These are phyloP conservation scores for Fusarium graminum DNA, from an alignment of 2,329 filamentous ascomycete species.

Conservation along the genomic window DNA sequence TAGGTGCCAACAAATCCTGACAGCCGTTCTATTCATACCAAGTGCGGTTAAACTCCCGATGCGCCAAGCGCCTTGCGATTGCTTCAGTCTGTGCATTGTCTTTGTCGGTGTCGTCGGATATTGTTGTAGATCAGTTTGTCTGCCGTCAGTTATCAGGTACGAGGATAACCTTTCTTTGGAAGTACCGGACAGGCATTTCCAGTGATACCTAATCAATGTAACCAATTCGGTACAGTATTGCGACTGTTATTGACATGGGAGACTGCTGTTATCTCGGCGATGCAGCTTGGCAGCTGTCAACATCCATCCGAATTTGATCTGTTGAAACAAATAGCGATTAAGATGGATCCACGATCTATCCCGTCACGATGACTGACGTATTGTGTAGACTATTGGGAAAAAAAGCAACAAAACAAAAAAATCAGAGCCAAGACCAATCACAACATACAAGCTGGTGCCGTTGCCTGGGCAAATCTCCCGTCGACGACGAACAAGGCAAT, in stretches of 20 bases:
- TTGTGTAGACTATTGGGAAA: constrained; percentile 16
- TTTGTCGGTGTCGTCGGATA: constrained; percentile 40
- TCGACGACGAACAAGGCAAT: constrained; percentile 25
- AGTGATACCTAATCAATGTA: constrained; percentile 1
- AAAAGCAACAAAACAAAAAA: constrained; percentile 11
- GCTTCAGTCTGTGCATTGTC: constrained; percentile 37
- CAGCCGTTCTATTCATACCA: constrained; percentile 25
- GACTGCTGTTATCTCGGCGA: constrained; percentile 12
- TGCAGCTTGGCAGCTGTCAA: constrained; percentile 6
- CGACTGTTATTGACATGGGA: constrained; percentile 13
- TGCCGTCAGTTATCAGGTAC: constrained; percentile 11
- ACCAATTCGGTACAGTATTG: constrained; percentile 14
- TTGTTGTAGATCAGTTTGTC: constrained; percentile 39
- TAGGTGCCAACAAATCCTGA: constrained; percentile 23
- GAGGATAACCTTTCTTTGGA: constrained; percentile 10
- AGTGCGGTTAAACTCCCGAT: constrained; percentile 42
- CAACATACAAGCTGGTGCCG: constrained; percentile 4
- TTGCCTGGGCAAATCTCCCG: constrained; percentile 34
- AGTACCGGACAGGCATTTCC: constrained; percentile 2
- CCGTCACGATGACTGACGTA: constrained; percentile 15
- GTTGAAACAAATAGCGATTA: constrained; percentile 29
- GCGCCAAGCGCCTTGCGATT: constrained; percentile 32
- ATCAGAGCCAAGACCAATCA: constrained; percentile 26
- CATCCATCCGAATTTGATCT: constrained; percentile 3
- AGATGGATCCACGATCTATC: constrained; percentile 19